Conservation (phyloP, 495 filamentous ascomycete species). For the Sphaerosporella brunnea region DNA sequence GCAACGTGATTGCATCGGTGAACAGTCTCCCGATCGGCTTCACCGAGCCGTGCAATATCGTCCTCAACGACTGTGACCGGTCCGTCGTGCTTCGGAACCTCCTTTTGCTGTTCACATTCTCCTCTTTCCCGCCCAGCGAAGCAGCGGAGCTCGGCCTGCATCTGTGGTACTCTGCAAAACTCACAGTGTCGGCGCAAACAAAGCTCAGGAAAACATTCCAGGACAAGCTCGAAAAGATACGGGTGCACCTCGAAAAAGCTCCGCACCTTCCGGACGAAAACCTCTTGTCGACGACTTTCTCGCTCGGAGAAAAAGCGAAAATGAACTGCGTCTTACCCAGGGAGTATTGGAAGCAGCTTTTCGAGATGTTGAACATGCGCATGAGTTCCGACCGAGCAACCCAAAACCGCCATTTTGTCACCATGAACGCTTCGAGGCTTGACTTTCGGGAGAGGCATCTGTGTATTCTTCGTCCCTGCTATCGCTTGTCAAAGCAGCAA, state of each 20-base stretch:
- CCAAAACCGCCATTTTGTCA: neutral
- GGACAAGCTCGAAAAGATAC: neutral
- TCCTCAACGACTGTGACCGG: neutral
- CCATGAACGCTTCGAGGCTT: neutral
- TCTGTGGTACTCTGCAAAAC: conserved; percentile 7
- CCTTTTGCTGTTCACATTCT: conserved; percentile 9
- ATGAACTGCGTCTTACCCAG: conserved; percentile 1
- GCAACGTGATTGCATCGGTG: conserved; percentile 2
- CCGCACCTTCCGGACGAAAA: neutral
- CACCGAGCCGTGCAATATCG: neutral
- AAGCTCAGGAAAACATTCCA: neutral
- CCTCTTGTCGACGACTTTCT: neutral
- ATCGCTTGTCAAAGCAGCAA: conserved; percentile 6
- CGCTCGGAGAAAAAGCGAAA: conserved; percentile 1
- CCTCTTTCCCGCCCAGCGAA: neutral
- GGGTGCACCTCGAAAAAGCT: neutral
- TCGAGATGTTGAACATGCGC: neutral
- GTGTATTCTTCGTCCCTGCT: neutral
- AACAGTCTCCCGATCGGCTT: conserved; percentile 6
- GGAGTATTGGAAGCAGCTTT: neutral
- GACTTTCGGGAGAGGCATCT: conserved; percentile 1
- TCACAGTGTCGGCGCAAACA: neutral
- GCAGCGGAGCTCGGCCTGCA: conserved; percentile 10
- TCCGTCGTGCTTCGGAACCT: neutral
- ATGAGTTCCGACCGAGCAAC: neutral